phyloP scores from a whole-genome alignment of 495 filamentous ascomycete genomes.

The Penicillium riverlandense region DNA sequence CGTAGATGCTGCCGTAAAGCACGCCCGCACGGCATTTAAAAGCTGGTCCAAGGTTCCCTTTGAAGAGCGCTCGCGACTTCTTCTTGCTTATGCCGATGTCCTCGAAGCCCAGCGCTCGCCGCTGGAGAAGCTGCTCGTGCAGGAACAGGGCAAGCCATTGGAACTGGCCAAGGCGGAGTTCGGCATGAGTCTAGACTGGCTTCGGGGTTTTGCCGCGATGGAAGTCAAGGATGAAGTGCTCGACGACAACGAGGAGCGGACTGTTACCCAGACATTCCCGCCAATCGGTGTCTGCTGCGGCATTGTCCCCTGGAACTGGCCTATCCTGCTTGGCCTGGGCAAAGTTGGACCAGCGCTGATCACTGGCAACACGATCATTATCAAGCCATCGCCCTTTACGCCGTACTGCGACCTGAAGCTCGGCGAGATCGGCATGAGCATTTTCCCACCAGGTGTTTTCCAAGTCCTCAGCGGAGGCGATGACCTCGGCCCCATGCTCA shows the following conservation, averaged over 20 bases:
- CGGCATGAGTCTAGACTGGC: constrained; percentile 15
- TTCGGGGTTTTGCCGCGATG: constrained; percentile 13
- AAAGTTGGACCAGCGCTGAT: constrained; percentile 51
- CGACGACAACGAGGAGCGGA: constrained; percentile 41
- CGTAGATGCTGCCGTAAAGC: constrained; percentile 44
- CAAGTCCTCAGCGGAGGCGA: constrained; percentile 62
- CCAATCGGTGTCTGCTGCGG: constrained; percentile 53
- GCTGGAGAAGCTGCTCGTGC: constrained; percentile 41
- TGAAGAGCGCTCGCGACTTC: constrained; percentile 47
- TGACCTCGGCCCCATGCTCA: constrained; percentile 52
- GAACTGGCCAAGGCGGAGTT: constrained; percentile 18
- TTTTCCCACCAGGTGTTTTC: constrained; percentile 61
- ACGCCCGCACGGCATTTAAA: constrained; percentile 41
- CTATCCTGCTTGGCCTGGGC: constrained; percentile 48
- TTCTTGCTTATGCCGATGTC: constrained; percentile 46
- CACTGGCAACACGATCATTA: constrained; percentile 51
- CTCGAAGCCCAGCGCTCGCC: constrained; percentile 25
- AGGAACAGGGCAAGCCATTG: constrained; percentile 53
- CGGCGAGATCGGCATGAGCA: constrained; percentile 49
- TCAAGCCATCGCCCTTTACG: constrained; percentile 60
- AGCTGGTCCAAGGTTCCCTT: constrained; percentile 43
- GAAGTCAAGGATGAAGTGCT: constrained; percentile 22
- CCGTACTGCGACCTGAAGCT: constrained; percentile 62
- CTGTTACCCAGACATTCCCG: constrained; percentile 43
- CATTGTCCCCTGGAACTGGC: constrained; percentile 60